A percentile compares a stretch with the other conserved stretches of the same genome.
Conservation (phyloP, 2,329 filamentous ascomycete species). For the Cytospora mali region DNA sequence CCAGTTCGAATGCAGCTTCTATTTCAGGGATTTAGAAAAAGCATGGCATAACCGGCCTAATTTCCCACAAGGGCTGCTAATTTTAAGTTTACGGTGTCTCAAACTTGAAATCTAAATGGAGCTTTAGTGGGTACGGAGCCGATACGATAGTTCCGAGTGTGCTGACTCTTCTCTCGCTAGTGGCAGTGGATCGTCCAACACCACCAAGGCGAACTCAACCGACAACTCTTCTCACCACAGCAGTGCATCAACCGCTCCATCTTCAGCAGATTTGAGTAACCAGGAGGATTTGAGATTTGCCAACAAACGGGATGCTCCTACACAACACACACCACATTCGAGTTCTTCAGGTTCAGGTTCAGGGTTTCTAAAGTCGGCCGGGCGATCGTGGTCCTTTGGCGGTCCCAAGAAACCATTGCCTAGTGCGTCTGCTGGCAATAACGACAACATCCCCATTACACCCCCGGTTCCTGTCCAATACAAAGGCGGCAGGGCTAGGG, state of each 20-base stretch:
- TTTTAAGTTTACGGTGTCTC: slow-evolving; percentile 30
- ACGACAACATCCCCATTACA: slow-evolving; percentile 40
- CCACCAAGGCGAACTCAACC: slow-evolving; percentile 60
- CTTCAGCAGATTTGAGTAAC: slow-evolving; percentile 51
- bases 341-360: slow-evolving; percentile 52
- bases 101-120: slow-evolving; percentile 26
- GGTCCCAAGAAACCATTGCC: slow-evolving; percentile 54
- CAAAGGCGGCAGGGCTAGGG: slow-evolving; percentile 45
- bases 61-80: slow-evolving; percentile 27
- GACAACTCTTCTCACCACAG: slow-evolving; percentile 65
- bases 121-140: slow-evolving; percentile 34
- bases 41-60: slow-evolving; percentile 16
- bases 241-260: slow-evolving; percentile 63
- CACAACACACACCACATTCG: slow-evolving; percentile 49
- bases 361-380: slow-evolving; percentile 59
- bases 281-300: slow-evolving; percentile 46
- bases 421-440: slow-evolving; percentile 40
- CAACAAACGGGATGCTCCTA: slow-evolving; percentile 39
- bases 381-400: slow-evolving; percentile 63
- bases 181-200: slow-evolving; percentile 63
- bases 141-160: too few species aligned
- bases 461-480: slow-evolving; percentile 40
- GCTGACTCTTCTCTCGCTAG: slow-evolving; percentile 47
- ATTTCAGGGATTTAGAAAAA: slow-evolving; percentile 18
- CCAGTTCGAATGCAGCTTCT: slow-evolving; percentile 19